Evolutionary conservation across 2,329 filamentous ascomycete species (phyloP), one percentile per base, ranked within the genome.

Genomic region (Fusarium anthophilum): DNA sequence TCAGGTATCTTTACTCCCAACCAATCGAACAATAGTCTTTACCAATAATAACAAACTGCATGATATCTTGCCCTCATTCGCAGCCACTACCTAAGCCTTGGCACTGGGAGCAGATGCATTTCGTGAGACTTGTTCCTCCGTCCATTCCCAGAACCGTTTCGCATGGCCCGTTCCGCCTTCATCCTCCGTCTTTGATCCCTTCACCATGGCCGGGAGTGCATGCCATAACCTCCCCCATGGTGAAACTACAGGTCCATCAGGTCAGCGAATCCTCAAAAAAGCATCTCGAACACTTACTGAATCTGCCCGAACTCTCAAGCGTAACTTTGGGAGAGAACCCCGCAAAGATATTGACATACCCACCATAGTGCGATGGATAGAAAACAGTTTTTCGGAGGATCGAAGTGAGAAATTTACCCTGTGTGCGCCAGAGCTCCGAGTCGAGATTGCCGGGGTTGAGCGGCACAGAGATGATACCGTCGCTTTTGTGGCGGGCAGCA

Each of bases 331-430:
- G 82, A 1, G 85, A 85, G 44, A 86, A 78, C 0, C 81, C 86
- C 2, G 86, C 83, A 66, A 83, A 89, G 2, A 89, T 72, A 66
- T 86, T 82, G 0, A 87, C 87, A 73, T 87, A 88, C 0, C 85
- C 86, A 0, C 86, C 87, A 35, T 82, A 77, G 17, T 82, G 63
- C 1, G 77, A 24, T 1, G 82, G 79, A 60, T 81, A 76, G 3
- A 81, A 35, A 4, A 76, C 55, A 1, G 72, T 72, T 8, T 68
- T 60, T 11, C 66, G 71, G 4, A 79, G 64, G 2, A 81, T 17
- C 26, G 63, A 63, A 8, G 43, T 68, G 0, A 76, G 15, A 2
- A 76, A 18, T 2, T 74, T 43, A 5, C 75, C 74, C 58, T 79
- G 76, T 2, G 73, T 73, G 17, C 83, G 81, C 69, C 75, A 79